A percentile compares a stretch with the other conserved stretches of the same genome.
These are phyloP conservation scores for Xanthoconium separans DNA, from an alignment of 1,284 basidiomycete genomes.

Conservation along the genomic window DNA sequence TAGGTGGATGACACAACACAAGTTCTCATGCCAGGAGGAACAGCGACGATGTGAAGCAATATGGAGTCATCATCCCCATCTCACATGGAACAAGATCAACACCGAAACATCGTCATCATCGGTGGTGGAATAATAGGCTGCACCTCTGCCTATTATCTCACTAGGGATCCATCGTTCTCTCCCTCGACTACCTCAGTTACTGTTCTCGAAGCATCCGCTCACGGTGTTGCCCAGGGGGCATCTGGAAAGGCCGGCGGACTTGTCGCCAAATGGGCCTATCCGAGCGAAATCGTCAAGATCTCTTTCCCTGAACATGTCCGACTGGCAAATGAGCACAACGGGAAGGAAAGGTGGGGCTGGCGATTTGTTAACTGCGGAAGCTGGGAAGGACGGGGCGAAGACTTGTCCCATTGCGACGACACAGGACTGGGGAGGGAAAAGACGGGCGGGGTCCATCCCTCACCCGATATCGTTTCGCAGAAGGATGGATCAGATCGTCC, in stretches of 20 bases:
- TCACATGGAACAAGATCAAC: constrained; percentile 17
- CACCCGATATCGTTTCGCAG: constrained; percentile 12
- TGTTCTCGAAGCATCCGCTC: constrained; percentile 73
- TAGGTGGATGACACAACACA: not conserved
- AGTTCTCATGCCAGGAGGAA: no score
- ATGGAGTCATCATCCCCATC: not conserved
- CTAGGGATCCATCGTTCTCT: constrained; percentile 52
- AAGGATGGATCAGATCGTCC: constrained; percentile 46
- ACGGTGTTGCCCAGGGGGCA: constrained; percentile 72
- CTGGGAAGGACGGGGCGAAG: constrained; percentile 63
- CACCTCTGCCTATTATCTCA: constrained; percentile 82
- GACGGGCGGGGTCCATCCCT: constrained; percentile 44
- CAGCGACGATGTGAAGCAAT: not conserved
- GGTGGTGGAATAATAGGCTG: constrained; percentile 79
- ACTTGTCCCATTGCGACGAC: constrained; percentile 6
- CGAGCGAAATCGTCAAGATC: constrained; percentile 72
- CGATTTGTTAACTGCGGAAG: constrained; percentile 61
- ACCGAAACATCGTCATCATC: constrained; percentile 42
- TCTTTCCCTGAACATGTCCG: constrained; percentile 80
- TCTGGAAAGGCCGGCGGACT: constrained; percentile 92
- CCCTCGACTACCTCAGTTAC: constrained; percentile 47
- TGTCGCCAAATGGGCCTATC: constrained; percentile 82
- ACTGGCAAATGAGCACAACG: constrained; percentile 74
- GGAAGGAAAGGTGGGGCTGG: constrained; percentile 82
- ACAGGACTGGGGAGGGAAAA: constrained; percentile 44